phyloP scores from a whole-genome alignment of 345 rosid species.

The Populus deltoides region DNA sequence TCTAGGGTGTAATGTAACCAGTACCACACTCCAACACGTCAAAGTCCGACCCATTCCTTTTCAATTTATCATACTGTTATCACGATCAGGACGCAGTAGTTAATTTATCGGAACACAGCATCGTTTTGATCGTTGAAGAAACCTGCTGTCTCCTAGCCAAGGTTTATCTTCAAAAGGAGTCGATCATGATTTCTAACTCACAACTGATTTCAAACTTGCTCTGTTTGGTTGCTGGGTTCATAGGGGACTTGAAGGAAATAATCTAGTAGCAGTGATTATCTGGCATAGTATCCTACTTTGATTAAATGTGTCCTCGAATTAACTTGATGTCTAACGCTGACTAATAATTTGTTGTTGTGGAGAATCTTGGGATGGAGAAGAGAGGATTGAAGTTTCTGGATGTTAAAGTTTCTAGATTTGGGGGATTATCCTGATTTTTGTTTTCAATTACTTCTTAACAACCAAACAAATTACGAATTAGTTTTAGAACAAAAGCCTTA shows the following conservation, averaged over 20 bases:
- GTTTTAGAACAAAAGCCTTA: not conserved
- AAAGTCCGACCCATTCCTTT: not conserved
- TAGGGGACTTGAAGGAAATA: not conserved
- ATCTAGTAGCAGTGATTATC: not conserved
- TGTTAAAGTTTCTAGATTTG: not conserved
- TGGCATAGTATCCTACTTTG: not conserved
- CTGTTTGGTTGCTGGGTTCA: not conserved
- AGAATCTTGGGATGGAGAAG: not conserved
- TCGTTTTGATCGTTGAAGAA: constrained; percentile 80
- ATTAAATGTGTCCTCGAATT: too few relatives aligned
- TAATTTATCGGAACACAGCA: constrained; percentile 81
- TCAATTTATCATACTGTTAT: not conserved
- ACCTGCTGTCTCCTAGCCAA: constrained; percentile 89
- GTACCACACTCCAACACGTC: not conserved
- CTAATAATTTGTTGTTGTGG: not conserved
- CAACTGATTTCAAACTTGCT: not conserved
- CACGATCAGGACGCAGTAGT: constrained; percentile 66
- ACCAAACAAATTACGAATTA: not conserved
- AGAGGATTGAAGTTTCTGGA: not conserved
- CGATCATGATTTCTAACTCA: constrained; percentile 1
- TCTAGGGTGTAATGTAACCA: constrained; percentile 5
- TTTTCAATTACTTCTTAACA: not conserved
- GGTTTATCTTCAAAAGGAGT: constrained; percentile 94
- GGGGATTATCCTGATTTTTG: not conserved
- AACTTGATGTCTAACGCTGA: not conserved